Conservation (phyloP, 176 grass and related monocot genomes). For the Urochloa ruziziensis region DNA sequence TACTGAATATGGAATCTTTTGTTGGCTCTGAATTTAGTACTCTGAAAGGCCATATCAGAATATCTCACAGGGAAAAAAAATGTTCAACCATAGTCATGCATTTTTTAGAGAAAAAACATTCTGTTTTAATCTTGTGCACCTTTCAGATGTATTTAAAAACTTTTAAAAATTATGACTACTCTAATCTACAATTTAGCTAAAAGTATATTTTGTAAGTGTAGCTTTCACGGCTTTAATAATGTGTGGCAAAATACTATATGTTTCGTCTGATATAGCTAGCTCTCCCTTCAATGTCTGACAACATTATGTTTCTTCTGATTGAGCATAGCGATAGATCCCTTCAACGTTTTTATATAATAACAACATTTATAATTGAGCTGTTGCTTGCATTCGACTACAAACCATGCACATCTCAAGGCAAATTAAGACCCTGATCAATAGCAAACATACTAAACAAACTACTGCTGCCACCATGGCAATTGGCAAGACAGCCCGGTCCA, state of each 20-base stretch:
- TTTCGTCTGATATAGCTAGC: background rate
- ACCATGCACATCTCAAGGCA: constrained; percentile 30
- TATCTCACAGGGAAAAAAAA: background rate
- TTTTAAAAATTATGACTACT: background rate
- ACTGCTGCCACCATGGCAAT: background rate
- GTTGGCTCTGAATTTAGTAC: background rate
- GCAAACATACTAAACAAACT: background rate
- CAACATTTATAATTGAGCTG: background rate
- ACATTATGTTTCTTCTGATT: background rate
- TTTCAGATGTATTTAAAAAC: background rate
- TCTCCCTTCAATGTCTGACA: background rate
- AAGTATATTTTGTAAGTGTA: background rate
- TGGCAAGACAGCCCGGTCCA: constrained; percentile 2
- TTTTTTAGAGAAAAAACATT: background rate
- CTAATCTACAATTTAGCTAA: background rate
- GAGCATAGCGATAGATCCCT: background rate
- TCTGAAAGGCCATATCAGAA: background rate
- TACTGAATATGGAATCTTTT: background rate
- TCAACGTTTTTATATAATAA: background rate
- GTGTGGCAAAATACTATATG: background rate
- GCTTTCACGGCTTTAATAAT: background rate
- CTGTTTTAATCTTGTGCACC: background rate
- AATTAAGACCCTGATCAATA: background rate
- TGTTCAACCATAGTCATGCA: too few relatives aligned
- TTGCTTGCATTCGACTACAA: constrained; percentile 38